A percentile compares a stretch with the other conserved stretches of the same genome.
Evolutionary conservation across 2,329 filamentous ascomycete species (phyloP).

Genomic region (Alternaria alternata): DNA sequence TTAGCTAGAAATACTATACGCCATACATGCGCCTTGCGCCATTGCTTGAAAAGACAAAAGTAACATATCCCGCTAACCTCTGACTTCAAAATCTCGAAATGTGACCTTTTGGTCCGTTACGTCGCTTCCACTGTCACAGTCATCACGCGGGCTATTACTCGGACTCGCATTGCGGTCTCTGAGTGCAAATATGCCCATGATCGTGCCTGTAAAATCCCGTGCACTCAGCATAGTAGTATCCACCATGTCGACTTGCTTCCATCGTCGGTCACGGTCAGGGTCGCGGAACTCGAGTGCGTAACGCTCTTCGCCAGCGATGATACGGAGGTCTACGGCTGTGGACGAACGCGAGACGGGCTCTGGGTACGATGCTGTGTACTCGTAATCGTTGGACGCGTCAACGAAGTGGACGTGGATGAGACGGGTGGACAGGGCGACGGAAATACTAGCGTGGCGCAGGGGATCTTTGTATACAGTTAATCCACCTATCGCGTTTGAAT

Average conservation of each 20-base stretch:
- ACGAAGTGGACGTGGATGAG: constrained; percentile 2
- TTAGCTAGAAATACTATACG: neutral
- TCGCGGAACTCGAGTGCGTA: neutral
- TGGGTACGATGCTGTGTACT: neutral
- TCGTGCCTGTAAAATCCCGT: neutral
- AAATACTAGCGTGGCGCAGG: constrained; percentile 1
- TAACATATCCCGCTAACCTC: neutral
- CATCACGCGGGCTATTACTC: neutral
- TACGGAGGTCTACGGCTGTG: neutral
- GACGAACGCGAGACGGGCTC: neutral
- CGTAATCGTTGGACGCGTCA: neutral
- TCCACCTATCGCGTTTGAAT: neutral
- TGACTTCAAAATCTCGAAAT: neutral
- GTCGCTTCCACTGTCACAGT: neutral
- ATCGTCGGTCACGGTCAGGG: neutral
- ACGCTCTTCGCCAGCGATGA: neutral
- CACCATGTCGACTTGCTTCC: neutral
- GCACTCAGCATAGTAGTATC: neutral
- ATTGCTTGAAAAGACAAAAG: neutral
- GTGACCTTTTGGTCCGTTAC: neutral
- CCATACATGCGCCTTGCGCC: neutral
- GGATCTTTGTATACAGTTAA: neutral
- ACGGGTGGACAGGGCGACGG: neutral
- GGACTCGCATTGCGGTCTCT: neutral
- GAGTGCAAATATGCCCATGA: neutral